Evolutionary conservation across 2,329 filamentous ascomycete species (phyloP).

Genomic region (Sporothrix variecibatus): DNA sequence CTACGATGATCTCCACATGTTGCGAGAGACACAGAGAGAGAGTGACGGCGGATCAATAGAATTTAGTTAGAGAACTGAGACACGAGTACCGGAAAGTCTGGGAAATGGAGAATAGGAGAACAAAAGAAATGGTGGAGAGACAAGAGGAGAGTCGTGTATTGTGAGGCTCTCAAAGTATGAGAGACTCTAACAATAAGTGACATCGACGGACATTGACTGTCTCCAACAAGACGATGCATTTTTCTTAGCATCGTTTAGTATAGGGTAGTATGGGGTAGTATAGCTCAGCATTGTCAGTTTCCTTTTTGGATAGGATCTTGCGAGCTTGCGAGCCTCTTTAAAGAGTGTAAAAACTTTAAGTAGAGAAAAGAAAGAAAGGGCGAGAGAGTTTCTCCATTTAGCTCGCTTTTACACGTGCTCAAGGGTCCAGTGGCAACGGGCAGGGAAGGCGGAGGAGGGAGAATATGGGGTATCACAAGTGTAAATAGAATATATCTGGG

Average conservation of each 20-base stretch:
- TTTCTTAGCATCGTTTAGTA: not conserved
- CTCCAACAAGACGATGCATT: not conserved
- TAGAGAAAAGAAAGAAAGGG: not conserved
- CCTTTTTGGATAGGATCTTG: not conserved
- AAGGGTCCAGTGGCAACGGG: not conserved
- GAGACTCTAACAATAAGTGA: too few species aligned
- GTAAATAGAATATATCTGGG: not conserved
- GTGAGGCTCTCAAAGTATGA: not conserved
- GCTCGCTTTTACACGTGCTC: not conserved
- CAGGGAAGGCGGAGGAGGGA: not conserved
- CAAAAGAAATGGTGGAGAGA: not conserved
- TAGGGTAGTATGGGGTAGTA: not conserved
- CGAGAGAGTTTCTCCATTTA: not conserved
- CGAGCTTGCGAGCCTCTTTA: not conserved
- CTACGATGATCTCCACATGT: not conserved
- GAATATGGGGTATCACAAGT: not conserved
- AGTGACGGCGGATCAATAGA: not conserved
- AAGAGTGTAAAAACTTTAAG: not conserved
- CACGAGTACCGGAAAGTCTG: not conserved
- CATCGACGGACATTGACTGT: too few species aligned
- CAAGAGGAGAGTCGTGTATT: not conserved
- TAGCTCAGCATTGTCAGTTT: not conserved
- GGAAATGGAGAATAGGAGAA: not conserved
- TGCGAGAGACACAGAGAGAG: not conserved
- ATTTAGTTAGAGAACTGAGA: not conserved